These are phyloP conservation scores for Suhomyces maxii DNA, from an alignment of 1,139 yeast genomes.

Conservation along the genomic window DNA sequence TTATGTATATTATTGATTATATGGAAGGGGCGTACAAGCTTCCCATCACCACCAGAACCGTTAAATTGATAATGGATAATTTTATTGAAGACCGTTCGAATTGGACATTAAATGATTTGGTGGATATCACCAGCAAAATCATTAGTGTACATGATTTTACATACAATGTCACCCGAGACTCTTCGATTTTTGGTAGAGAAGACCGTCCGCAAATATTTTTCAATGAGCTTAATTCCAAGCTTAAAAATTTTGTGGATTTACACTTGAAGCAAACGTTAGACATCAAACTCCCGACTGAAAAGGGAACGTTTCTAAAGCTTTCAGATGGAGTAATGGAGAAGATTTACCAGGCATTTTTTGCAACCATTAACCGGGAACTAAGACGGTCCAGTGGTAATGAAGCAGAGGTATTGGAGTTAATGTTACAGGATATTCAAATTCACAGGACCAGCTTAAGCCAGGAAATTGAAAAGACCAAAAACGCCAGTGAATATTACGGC, in stretches of 20 bases:
- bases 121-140: conserved; percentile 18
- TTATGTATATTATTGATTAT: conserved; percentile 16
- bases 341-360: conserved; percentile 18
- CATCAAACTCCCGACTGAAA: conserved; percentile 11
- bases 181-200: conserved; percentile 6
- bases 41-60: conserved; percentile 31
- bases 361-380: conserved; percentile 10
- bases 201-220: conserved; percentile 6
- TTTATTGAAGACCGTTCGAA: conserved; percentile 1
- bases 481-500: conserved; percentile 2
- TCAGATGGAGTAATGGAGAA: conserved; percentile 19
- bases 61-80: conserved; percentile 15
- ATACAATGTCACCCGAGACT: conserved; percentile 22
- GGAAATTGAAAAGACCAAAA: conserved; percentile 11
- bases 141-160: conserved; percentile 21
- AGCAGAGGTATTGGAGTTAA: conserved; percentile 2
- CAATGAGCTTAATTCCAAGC: conserved; percentile 15
- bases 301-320: conserved; percentile 26
- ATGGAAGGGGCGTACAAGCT: conserved; percentile 21
- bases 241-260: conserved; percentile 16
- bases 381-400: background rate
- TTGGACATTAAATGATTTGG: conserved; percentile 14
- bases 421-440: conserved; percentile 13
- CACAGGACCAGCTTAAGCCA: conserved; percentile 14
- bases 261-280: conserved; percentile 9